Conservation (phyloP, 768 basidiomycete genomes). For the Leccinellum albellum region DNA sequence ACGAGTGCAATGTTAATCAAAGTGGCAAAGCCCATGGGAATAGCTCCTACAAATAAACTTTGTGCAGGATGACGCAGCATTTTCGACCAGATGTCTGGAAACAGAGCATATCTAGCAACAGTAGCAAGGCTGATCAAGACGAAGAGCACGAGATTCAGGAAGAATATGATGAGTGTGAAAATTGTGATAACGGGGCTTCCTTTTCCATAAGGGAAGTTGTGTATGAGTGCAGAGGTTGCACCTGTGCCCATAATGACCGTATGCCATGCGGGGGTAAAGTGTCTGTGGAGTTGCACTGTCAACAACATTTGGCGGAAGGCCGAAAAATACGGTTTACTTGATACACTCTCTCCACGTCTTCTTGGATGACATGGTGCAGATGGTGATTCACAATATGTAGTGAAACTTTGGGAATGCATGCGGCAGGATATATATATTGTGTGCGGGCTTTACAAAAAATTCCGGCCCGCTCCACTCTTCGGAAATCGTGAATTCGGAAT, state of each 20-base stretch:
- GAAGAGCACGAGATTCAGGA: conserved; percentile 41
- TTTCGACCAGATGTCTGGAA: conserved; percentile 39
- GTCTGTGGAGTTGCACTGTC: conserved; percentile 22
- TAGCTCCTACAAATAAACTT: conserved; percentile 42
- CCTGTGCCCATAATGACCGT: conserved; percentile 49
- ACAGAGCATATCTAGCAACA: conserved; percentile 38
- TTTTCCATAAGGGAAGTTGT: conserved; percentile 42
- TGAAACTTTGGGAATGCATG: not conserved
- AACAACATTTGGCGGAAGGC: not conserved
- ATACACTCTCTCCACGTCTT: conserved; percentile 38
- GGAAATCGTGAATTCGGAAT: conserved; percentile 1
- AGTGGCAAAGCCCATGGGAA: conserved; percentile 45
- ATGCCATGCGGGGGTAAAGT: conserved; percentile 48
- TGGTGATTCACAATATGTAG: not conserved
- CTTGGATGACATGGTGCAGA: conserved; percentile 15
- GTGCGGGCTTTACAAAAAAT: not conserved
- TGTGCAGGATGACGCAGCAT: conserved; percentile 47
- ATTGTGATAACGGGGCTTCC: conserved; percentile 31
- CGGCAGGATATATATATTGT: not conserved
- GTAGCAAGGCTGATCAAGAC: conserved; percentile 31
- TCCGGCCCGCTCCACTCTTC: not conserved
- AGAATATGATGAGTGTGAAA: conserved; percentile 36
- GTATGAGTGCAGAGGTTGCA: conserved; percentile 36
- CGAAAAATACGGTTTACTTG: conserved; percentile 17
- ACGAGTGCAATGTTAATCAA: conserved; percentile 40